Conservation (phyloP, 2,329 filamentous ascomycete species). For the Cordyceps militaris region DNA sequence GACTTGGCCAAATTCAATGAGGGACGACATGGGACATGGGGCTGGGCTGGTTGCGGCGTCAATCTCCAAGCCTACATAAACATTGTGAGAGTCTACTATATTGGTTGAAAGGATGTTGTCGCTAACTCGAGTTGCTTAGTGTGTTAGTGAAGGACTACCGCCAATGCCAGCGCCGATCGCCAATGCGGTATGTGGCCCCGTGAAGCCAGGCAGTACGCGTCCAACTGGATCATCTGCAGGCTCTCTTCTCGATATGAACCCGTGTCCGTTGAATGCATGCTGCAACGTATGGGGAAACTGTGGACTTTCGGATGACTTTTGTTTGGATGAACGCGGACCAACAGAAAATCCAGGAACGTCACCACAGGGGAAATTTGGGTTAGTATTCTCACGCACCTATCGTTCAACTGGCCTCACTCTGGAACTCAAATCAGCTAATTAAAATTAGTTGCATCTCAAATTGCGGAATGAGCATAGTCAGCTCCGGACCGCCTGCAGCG, state of each 20-base stretch:
- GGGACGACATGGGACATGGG: constrained; percentile 26
- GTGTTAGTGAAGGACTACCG: constrained; percentile 24
- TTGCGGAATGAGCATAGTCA: background rate
- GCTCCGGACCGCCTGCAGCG: background rate
- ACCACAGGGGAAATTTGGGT: background rate
- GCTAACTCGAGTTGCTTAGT: constrained; percentile 20
- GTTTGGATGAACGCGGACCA: constrained; percentile 20
- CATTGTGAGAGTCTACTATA: background rate
- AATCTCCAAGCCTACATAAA: background rate
- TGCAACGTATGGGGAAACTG: constrained; percentile 39
- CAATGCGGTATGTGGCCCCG: constrained; percentile 35
- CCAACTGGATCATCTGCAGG: constrained; percentile 23
- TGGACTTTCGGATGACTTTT: constrained; percentile 38
- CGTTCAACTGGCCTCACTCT: background rate
- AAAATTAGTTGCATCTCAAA: background rate
- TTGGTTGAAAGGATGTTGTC: background rate
- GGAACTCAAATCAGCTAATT: background rate
- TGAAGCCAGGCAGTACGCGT: constrained; percentile 28
- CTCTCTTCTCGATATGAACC: constrained; percentile 33
- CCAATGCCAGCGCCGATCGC: constrained; percentile 22
- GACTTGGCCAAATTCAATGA: constrained; percentile 32
- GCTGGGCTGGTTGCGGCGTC: constrained; percentile 27
- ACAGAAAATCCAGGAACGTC: constrained; percentile 24
- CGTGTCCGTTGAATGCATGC: constrained; percentile 38
- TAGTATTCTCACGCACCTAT: background rate